phyloP scores from a whole-genome alignment of 768 basidiomycete species.

The Tremella yokohamensis region DNA sequence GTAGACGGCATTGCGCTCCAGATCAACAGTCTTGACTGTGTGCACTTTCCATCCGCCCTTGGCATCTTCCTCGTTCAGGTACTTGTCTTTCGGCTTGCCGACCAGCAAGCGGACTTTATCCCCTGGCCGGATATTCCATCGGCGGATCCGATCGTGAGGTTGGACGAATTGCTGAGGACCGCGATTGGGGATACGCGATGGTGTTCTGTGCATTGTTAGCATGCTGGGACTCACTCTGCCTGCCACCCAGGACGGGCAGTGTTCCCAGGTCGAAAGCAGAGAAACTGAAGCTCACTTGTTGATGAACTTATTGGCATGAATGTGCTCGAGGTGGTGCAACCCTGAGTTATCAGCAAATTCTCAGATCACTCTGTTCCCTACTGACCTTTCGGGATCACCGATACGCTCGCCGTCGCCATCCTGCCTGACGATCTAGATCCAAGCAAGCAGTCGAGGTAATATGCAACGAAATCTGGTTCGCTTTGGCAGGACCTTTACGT shows the following conservation, averaged over 20 bases:
- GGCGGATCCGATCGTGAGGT: slow-evolving; percentile 25
- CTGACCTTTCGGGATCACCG: background rate
- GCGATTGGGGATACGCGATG: background rate
- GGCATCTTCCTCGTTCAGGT: slow-evolving; percentile 28
- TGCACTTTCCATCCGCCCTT: slow-evolving; percentile 44
- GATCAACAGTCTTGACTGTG: slow-evolving; percentile 38
- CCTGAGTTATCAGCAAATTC: background rate
- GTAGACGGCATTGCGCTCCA: slow-evolving; percentile 42
- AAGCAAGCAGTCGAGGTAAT: too few species aligned
- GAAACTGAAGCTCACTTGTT: slow-evolving; percentile 1
- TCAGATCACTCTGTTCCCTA: background rate
- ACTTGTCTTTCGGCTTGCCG: slow-evolving; percentile 43
- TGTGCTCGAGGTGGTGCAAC: background rate
- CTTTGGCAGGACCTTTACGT: too few species aligned
- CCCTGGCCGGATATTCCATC: slow-evolving; percentile 47
- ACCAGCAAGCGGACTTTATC: slow-evolving; percentile 45
- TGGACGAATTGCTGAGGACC: slow-evolving; percentile 1
- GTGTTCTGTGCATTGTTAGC: background rate
- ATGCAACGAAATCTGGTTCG: too few species aligned
- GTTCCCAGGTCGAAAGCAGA: background rate
- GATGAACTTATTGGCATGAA: slow-evolving; percentile 3
- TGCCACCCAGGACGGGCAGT: too few species aligned
- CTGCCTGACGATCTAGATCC: background rate
- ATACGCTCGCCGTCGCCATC: slow-evolving; percentile 2
- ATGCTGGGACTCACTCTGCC: too few species aligned